Base-by-base conservation (phyloP, 139 green algal species). In the Chlamydomonas sphaeroides region DNA sequence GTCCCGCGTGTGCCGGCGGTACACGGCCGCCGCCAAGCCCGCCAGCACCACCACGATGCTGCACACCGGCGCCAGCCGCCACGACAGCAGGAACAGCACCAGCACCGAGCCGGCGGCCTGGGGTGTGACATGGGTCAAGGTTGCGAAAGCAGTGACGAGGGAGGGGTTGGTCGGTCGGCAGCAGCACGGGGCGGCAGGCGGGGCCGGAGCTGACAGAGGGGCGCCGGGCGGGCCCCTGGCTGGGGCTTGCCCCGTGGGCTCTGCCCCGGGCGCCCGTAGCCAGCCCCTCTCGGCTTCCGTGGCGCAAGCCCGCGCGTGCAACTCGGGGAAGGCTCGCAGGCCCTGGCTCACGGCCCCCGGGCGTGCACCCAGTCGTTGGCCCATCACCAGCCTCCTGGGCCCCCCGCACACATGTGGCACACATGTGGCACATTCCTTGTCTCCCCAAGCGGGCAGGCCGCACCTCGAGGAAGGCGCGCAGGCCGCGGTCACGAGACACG, bases 61-160 rank as follows among this genome's bases (percentile, higher is more conserved):
- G 78, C 96, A 90, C 20, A 97, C 86, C 5, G 95, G 95, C 5
- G 93, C 95, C 51, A 98, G 91, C 10, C 92, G 90, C 91, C 92
- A 97, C 35, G 92, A 96, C 63, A 97, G 88, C 30, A 49, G 79
- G 56, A 95, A 96, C 42, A 95, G 92, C 39, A 98, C 90, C 32
- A 88, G 18, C 30, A 96, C 89, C 15, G 87, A 78, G 45, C 95
- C 95, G 3, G 76, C 77, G 28, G 76, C 76, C 72, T 80, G 72
- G 56, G 53, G 33, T 25, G 15, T 62, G 32, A 51, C 45, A 25
- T 78, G 10, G 53, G 21, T 33, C n/a, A n/a, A n/a, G n/a, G n/a
- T n/a, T n/a, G n/a, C n/a, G n/a, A n/a, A n/a, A n/a, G n/a, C n/a
- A n/a, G n/a, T n/a, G n/a, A n/a, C n/a, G n/a, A n/a, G 35, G 51